Evolutionary conservation across 768 basidiomycete genomes (phyloP), one percentile per base, ranked within the genome.

Genomic region (Hericium coralloides): DNA sequence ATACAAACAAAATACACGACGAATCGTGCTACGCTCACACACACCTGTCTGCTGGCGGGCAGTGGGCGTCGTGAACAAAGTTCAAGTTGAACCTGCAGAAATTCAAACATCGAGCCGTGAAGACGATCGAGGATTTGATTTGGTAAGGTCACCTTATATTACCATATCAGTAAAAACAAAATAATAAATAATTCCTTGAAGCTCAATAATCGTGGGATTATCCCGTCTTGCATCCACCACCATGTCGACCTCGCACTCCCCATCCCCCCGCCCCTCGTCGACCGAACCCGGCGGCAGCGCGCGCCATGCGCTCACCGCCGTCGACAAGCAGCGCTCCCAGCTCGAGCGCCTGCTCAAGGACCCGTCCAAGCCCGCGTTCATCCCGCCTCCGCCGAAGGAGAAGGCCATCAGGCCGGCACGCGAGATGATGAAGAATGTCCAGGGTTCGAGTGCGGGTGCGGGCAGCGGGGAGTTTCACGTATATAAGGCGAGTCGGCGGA

Each of bases 401-500:
- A 94, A 91, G 74, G 78, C 77, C 0, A 76, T 98, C 31, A 77
- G 93, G 18, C 76, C 94, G 1, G 78, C 95, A 9, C 78, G 91
- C 51, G 97, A 93, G 69, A 93, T 93, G 91, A 98, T 99, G 91
- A 98, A 97, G 79, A 98, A 98, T 64, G 95, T 99, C 7, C 95
- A 98, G 70, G 97, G 97, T 0, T 95, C 92, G 15, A 92, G 91
- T 70, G 94, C 97, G 7, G 97, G 95, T 48, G 97, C 97, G 17
- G 97, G 97, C 52, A 92, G 90, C 56, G 95, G 95, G 45, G 95
- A 95, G 71, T 98, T 98, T 67, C 97, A 99, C 68, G 97, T 99
- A 0, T 99, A 98, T 76, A 98, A 98, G 68, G 95, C 95, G 17
- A 85, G 87, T 61, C 75, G 97, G 60, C 79, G 95, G 67, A 79